Conservation (phyloP, 2,329 filamentous ascomycete genomes). For the Aspergillus tamarii region DNA sequence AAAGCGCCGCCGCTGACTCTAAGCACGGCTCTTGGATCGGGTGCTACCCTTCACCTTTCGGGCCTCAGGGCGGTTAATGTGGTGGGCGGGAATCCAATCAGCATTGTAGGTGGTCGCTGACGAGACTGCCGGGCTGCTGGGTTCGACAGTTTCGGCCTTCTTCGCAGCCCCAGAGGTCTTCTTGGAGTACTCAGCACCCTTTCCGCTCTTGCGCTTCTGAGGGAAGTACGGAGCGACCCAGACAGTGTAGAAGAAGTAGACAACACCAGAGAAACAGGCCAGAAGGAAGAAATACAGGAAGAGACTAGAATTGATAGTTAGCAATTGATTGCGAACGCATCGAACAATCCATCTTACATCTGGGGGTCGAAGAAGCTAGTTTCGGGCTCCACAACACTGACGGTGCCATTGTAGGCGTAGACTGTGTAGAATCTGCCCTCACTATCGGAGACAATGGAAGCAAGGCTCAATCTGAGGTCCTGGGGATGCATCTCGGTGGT, state of each 20-base stretch:
- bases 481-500: constrained; percentile 90
- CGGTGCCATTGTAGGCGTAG: constrained; percentile 77
- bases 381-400: constrained; percentile 85
- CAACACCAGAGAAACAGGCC: constrained; percentile 73
- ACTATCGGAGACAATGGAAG: constrained; percentile 71
- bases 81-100: constrained; percentile 89
- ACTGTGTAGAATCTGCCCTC: constrained; percentile 75
- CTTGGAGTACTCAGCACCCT: constrained; percentile 53
- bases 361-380: constrained; percentile 93
- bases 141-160: constrained; percentile 69
- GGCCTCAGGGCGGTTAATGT: constrained; percentile 82
- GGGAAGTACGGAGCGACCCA: constrained; percentile 97
- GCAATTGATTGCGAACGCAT: constrained; percentile 8
- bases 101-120: constrained; percentile 80
- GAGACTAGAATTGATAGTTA: constrained; percentile 62
- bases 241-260: constrained; percentile 97
- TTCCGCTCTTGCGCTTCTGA: constrained; percentile 67
- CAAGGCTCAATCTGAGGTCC: constrained; percentile 77
- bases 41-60: constrained; percentile 60
- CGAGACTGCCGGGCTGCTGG: constrained; percentile 70
- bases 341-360: constrained; percentile 66
- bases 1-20: constrained; percentile 13
- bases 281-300: constrained; percentile 95
- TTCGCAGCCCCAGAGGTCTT: constrained; percentile 64
- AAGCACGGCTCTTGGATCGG: constrained; percentile 41